A percentile compares a stretch with the other conserved stretches of the same genome.
Evolutionary conservation across 306 rosid genomes (phyloP).

Genomic region (Corylus avellana): DNA sequence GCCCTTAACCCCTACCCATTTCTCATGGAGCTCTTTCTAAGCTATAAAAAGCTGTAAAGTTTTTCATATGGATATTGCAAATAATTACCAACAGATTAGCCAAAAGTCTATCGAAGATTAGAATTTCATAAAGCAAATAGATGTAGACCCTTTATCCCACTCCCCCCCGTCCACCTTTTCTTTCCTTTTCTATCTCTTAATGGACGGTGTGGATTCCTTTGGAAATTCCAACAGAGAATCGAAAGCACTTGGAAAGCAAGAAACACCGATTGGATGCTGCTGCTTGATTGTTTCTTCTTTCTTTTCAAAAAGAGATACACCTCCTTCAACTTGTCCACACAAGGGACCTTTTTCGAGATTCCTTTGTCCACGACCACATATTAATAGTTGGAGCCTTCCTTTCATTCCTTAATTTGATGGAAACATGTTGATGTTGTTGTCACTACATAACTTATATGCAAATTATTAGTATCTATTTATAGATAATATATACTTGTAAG

Average conservation of each 20-base stretch:
- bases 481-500: not conserved
- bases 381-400: not conserved
- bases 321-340: not conserved
- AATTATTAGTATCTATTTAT: not conserved
- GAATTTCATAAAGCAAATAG: not conserved
- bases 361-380: not conserved
- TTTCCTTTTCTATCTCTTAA: not conserved
- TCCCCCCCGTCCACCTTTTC: not conserved
- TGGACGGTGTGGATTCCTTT: conserved; percentile 6
- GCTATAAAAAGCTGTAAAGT: not conserved
- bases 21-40: not conserved
- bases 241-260: conserved; percentile 11
- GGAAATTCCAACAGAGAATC: conserved; percentile 17
- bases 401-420: conserved; percentile 5
- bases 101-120: not conserved
- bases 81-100: not conserved
- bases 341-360: not conserved
- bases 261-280: not conserved
- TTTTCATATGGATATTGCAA: not conserved
- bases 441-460: not conserved
- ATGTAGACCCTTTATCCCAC: conserved; percentile 1
- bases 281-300: conserved; percentile 17
- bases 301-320: conserved; percentile 1
- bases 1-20: too few species aligned
- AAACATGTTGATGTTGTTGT: conserved; percentile 14